phyloP scores from a whole-genome alignment of 108 stramenopile species.

The Skeletonema marinoi region DNA sequence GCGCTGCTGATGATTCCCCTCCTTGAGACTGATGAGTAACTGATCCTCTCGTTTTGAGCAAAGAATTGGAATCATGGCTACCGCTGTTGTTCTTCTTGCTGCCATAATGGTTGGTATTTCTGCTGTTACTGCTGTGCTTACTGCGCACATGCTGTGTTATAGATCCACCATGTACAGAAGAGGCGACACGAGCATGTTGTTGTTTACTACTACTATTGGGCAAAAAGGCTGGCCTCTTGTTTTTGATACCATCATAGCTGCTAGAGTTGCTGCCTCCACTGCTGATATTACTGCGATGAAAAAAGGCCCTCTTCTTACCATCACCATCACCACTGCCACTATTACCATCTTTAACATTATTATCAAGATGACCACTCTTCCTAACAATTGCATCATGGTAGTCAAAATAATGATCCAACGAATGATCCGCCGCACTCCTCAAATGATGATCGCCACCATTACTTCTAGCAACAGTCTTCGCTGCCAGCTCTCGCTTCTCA shows the following conservation, averaged over 20 bases:
- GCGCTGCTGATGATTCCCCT: background rate
- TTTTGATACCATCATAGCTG: background rate
- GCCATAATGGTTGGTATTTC: background rate
- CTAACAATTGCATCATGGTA: background rate
- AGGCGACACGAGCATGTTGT: background rate
- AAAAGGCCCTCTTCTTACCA: background rate
- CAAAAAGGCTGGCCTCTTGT: background rate
- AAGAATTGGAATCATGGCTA: too few relatives aligned
- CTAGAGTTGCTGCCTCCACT: background rate
- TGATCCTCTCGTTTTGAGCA: too few relatives aligned
- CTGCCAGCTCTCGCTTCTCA: background rate
- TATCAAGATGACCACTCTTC: background rate
- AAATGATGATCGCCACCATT: too few relatives aligned
- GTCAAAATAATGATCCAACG: conserved; percentile 6
- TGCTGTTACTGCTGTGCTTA: background rate
- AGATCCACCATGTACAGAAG: background rate
- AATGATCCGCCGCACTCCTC: background rate
- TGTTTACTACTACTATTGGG: background rate
- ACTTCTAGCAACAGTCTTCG: too few relatives aligned
- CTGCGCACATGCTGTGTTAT: background rate
- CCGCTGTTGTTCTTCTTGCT: background rate
- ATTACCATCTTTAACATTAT: background rate
- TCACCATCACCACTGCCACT: background rate
- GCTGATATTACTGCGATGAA: background rate
- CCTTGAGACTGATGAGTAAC: background rate